phyloP scores from a whole-genome alignment of 1,139 yeast species.

The Debaryomyces sp. region DNA sequence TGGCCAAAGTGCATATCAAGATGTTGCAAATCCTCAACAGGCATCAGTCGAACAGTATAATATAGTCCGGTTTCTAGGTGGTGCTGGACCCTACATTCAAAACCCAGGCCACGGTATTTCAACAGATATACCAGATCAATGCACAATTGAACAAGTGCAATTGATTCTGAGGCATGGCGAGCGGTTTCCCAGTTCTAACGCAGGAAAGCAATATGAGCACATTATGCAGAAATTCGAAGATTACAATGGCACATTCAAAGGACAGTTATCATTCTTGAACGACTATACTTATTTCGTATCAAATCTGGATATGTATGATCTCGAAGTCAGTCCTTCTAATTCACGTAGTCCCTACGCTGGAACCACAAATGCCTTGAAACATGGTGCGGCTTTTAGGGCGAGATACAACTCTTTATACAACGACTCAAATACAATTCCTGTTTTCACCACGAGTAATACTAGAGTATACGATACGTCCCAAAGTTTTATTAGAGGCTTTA shows the following conservation, averaged over 20 bases:
- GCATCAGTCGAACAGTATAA: slow-evolving; percentile 43
- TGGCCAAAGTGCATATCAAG: slow-evolving; percentile 26
- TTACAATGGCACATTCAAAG: slow-evolving; percentile 30
- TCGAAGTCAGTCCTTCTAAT: slow-evolving; percentile 33
- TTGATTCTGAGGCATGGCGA: slow-evolving; percentile 74
- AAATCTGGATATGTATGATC: slow-evolving; percentile 27
- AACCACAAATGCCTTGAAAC: slow-evolving; percentile 33
- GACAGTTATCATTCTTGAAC: slow-evolving; percentile 34
- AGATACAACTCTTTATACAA: slow-evolving; percentile 33
- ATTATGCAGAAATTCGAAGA: slow-evolving; percentile 22
- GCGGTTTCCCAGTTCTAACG: slow-evolving; percentile 53
- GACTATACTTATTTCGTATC: slow-evolving; percentile 36
- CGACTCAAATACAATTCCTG: slow-evolving; percentile 25
- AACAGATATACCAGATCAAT: slow-evolving; percentile 50
- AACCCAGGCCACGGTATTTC: slow-evolving; percentile 49
- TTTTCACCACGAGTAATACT: slow-evolving; percentile 36
- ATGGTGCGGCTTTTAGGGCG: slow-evolving; percentile 37
- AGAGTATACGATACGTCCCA: slow-evolving; percentile 33
- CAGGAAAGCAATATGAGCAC: slow-evolving; percentile 24
- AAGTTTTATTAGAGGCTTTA: slow-evolving; percentile 38
- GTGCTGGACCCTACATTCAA: slow-evolving; percentile 50
- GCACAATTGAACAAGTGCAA: slow-evolving; percentile 67
- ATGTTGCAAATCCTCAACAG: slow-evolving; percentile 36
- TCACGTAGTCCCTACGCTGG: slow-evolving; percentile 33
- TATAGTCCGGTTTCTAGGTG: slow-evolving; percentile 47